Percentiles rank a stretch among this genome's conserved stretches.
Conservation (phyloP, 306 rosid species). For the Vigna angularis region DNA sequence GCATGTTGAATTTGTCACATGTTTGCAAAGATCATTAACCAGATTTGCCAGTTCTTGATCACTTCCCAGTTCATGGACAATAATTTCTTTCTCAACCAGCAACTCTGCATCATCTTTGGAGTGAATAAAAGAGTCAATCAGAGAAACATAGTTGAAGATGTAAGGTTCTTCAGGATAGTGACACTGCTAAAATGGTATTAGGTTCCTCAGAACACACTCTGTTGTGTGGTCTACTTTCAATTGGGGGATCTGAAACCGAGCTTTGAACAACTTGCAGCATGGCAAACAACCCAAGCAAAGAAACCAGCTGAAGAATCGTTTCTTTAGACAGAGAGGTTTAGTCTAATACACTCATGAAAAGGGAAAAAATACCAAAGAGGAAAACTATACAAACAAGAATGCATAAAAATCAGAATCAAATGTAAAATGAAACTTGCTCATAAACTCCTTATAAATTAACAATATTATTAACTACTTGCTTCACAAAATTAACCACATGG, state of each 20-base stretch:
- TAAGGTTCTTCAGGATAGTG: constrained; percentile 52
- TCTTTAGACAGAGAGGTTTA: not conserved
- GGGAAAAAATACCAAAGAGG: too few species aligned
- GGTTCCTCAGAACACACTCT: constrained; percentile 56
- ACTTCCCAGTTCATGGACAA: constrained; percentile 55
- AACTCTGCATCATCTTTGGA: constrained; percentile 58
- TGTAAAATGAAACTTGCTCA: too few species aligned
- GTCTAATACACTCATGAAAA: too few species aligned
- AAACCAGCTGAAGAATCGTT: constrained; percentile 41
- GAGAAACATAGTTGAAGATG: constrained; percentile 54
- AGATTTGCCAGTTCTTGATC: constrained; percentile 49
- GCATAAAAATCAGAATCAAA: too few species aligned
- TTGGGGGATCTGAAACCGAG: constrained; percentile 43
- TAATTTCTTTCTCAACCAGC: constrained; percentile 50
- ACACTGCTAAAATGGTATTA: constrained; percentile 65
- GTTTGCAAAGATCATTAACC: constrained; percentile 49
- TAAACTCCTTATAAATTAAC: too few species aligned
- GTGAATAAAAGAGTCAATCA: constrained; percentile 55
- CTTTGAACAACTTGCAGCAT: constrained; percentile 23
- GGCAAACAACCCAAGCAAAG: constrained; percentile 46
- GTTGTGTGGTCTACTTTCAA: constrained; percentile 44
- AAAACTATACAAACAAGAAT: too few species aligned
- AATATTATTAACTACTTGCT: too few species aligned
- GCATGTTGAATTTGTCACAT: constrained; percentile 44
- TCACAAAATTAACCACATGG: too few species aligned